These are phyloP conservation scores for Pythium myriotylum DNA, from an alignment of 352 stramenopile species.

Conservation along the genomic window DNA sequence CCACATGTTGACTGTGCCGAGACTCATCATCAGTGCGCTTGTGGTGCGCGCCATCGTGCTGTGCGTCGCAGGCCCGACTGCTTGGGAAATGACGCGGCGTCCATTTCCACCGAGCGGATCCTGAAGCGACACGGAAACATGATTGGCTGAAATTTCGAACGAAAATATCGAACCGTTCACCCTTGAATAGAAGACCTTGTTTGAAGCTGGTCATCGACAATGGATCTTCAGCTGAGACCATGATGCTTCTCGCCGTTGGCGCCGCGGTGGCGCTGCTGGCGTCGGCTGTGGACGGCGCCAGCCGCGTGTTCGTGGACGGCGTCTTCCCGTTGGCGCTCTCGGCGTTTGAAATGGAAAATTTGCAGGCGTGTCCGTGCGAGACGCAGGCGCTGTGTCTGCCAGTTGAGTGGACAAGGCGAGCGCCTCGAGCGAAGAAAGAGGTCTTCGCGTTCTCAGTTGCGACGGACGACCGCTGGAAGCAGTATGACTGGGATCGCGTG, in stretches of 20 bases:
- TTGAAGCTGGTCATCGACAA: neutral
- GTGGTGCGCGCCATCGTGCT: slow-evolving; percentile 49
- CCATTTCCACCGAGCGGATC: slow-evolving; percentile 4
- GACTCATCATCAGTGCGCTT: slow-evolving; percentile 68
- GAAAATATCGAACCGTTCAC: neutral
- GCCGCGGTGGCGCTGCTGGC: slow-evolving; percentile 6
- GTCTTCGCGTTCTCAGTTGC: slow-evolving; percentile 81
- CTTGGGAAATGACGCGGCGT: no score
- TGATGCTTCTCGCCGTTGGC: slow-evolving; percentile 13
- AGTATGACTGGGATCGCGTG: slow-evolving; percentile 80
- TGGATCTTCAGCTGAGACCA: neutral
- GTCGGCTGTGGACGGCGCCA: neutral
- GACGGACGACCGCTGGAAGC: slow-evolving; percentile 63
- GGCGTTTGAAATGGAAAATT: slow-evolving; percentile 33
- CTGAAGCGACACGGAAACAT: slow-evolving; percentile 20
- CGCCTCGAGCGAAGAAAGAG: slow-evolving; percentile 38
- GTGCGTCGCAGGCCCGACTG: neutral
- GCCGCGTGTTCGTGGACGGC: slow-evolving; percentile 3
- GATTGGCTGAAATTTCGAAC: slow-evolving; percentile 24
- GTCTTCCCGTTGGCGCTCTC: slow-evolving; percentile 28
- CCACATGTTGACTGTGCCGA: slow-evolving; percentile 88
- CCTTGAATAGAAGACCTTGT: neutral
- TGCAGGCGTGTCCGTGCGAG: slow-evolving; percentile 56
- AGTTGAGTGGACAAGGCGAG: slow-evolving; percentile 27
- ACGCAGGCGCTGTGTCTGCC: slow-evolving; percentile 56